Conservation (phyloP, 129 eudicot species). For the Apium graveolens region DNA sequence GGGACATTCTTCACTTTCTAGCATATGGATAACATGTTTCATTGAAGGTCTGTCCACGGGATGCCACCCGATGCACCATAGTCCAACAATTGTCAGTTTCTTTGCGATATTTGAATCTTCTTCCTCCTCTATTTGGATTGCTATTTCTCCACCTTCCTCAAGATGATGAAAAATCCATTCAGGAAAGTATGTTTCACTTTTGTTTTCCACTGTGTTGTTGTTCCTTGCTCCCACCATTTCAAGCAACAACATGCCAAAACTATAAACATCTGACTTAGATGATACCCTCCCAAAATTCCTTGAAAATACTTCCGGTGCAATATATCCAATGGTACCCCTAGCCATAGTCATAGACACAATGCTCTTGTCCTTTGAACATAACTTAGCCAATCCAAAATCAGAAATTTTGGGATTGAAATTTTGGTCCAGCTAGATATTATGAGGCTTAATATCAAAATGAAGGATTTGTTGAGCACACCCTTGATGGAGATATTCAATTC, state of each 20-base stretch:
- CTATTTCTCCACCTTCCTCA: not conserved
- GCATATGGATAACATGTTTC: not conserved
- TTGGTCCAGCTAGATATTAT: not conserved
- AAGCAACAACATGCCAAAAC: conserved; percentile 3
- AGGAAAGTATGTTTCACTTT: conserved; percentile 4
- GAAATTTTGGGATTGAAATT: conserved; percentile 1
- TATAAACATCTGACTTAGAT: not conserved
- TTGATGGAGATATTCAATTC: not conserved
- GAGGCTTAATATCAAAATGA: conserved; percentile 1
- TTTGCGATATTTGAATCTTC: conserved; percentile 9
- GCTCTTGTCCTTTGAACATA: conserved; percentile 2
- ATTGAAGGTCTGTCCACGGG: conserved; percentile 15
- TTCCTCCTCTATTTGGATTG: conserved; percentile 1
- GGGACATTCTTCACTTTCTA: not conserved
- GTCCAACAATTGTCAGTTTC: conserved; percentile 7
- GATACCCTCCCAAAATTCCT: conserved; percentile 1
- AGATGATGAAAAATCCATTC: conserved; percentile 10
- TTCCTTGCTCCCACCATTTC: conserved; percentile 8
- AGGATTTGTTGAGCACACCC: not conserved
- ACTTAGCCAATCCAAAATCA: not conserved
- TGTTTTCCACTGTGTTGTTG: not conserved
- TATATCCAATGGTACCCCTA: not conserved
- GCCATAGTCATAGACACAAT: conserved; percentile 1
- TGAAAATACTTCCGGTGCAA: conserved; percentile 5
- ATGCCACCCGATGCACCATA: conserved; percentile 15